Evolutionary conservation across 441 rosid species (phyloP).

Genomic region (Gossypium armourianum): DNA sequence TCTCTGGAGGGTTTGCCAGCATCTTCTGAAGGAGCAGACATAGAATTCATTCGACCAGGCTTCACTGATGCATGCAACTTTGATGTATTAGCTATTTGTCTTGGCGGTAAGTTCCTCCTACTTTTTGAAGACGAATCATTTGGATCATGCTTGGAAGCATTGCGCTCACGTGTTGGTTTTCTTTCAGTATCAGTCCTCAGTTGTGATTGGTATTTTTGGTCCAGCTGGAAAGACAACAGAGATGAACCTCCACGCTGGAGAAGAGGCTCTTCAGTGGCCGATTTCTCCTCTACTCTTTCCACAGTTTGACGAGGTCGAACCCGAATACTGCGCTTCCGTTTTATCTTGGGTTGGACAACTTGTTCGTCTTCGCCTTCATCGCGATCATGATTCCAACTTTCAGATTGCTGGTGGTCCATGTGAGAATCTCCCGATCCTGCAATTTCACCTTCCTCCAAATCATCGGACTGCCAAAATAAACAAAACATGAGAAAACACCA

Average conservation of each 20-base stretch:
- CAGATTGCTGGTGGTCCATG: constrained; percentile 79
- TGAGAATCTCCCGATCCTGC: constrained; percentile 94
- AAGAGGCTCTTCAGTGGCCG: constrained; percentile 33
- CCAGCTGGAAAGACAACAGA: constrained; percentile 39
- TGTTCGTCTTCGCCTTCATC: constrained; percentile 97
- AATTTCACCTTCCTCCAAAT: constrained; percentile 94
- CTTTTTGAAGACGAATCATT: constrained; percentile 52
- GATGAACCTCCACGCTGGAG: constrained; percentile 47
- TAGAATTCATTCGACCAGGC: constrained; percentile 49
- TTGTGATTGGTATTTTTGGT: constrained; percentile 55
- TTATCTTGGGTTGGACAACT: constrained; percentile 91
- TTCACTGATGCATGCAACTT: constrained; percentile 57
- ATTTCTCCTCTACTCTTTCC: constrained; percentile 57
- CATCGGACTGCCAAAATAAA: constrained; percentile 55
- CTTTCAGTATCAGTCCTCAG: constrained; percentile 47
- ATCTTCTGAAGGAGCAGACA: constrained; percentile 46
- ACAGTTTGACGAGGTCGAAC: constrained; percentile 68
- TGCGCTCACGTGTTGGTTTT: constrained; percentile 32
- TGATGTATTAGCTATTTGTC: constrained; percentile 59
- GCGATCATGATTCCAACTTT: constrained; percentile 88
- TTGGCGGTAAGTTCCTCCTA: constrained; percentile 50
- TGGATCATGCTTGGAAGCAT: constrained; percentile 51
- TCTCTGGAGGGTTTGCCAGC: constrained; percentile 48
- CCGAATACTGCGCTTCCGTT: constrained; percentile 86
- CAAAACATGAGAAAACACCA: constrained; percentile 18